phyloP scores from a whole-genome alignment of 371 early-diverging fungal genomes.

The Mycotypha africana region DNA sequence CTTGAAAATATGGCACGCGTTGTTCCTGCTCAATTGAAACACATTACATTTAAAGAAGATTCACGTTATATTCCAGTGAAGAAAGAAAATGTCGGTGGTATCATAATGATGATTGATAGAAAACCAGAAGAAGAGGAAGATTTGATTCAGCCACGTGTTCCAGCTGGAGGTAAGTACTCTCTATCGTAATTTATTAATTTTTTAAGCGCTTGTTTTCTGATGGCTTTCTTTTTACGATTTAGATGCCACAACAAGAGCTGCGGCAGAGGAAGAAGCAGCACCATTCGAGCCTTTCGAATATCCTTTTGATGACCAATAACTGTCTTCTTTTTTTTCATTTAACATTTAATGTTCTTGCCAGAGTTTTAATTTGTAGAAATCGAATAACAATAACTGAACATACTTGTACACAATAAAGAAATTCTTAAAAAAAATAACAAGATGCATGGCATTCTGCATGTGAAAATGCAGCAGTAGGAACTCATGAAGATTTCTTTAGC shows the following conservation, averaged over 20 bases:
- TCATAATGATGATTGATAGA: slow-evolving; percentile 67
- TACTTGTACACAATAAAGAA: no score
- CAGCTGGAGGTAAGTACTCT: slow-evolving; percentile 38
- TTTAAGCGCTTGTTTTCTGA: not conserved
- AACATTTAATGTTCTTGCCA: no score
- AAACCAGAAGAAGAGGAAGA: slow-evolving; percentile 57
- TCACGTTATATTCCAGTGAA: slow-evolving; percentile 88
- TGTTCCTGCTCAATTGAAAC: slow-evolving; percentile 81
- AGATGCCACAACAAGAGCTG: slow-evolving; percentile 30
- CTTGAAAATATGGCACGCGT: slow-evolving; percentile 88
- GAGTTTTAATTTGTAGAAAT: no score
- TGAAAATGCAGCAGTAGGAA: no score
- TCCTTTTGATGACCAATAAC: slow-evolving; percentile 60
- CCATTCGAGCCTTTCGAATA: slow-evolving; percentile 89
- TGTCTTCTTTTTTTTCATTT: no score
- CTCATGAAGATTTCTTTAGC: no score
- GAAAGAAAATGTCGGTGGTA: slow-evolving; percentile 71
- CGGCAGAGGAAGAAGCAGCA: slow-evolving; percentile 62
- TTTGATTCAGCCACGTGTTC: slow-evolving; percentile 52
- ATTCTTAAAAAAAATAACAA: no score
- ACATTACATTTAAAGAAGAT: slow-evolving; percentile 77
- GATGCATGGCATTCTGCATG: no score
- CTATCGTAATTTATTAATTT: not conserved
- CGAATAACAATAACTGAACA: no score
- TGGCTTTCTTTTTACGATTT: not conserved